A percentile compares a stretch with the other conserved stretches of the same genome.
Evolutionary conservation across 139 green algal species (phyloP).

Genomic region (Deuterostichococcus epilithicus): DNA sequence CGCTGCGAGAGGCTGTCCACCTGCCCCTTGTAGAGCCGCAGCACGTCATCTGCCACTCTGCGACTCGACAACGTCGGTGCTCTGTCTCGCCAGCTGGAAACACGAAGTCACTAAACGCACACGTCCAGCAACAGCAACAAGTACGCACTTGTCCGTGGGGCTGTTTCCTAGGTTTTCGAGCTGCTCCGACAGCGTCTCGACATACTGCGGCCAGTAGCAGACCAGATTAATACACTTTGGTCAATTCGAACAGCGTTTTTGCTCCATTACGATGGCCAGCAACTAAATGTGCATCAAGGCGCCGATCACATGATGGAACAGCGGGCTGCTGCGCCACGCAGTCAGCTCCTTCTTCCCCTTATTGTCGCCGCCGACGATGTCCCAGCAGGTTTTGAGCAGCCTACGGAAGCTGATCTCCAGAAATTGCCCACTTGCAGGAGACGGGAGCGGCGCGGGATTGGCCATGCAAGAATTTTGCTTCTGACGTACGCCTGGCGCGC

Average conservation of each 20-base stretch:
- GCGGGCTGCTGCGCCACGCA: background rate
- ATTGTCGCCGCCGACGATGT: background rate
- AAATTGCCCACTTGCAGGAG: background rate
- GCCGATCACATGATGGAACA: background rate
- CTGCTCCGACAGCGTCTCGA: background rate
- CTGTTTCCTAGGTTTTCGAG: background rate
- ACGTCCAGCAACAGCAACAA: too few species aligned
- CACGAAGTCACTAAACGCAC: background rate
- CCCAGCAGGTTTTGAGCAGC: background rate
- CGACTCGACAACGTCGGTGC: too few species aligned
- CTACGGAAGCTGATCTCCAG: background rate
- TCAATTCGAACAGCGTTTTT: too few species aligned
- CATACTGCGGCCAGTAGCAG: background rate
- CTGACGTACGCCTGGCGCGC: too few species aligned
- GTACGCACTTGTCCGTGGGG: background rate
- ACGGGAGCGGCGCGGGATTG: too few species aligned
- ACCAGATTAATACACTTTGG: too few species aligned
- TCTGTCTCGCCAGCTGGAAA: too few species aligned
- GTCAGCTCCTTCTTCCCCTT: background rate
- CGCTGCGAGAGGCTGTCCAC: background rate
- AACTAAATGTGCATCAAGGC: too few species aligned
- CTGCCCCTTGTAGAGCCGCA: background rate
- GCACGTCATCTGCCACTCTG: background rate
- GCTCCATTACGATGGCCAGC: too few species aligned
- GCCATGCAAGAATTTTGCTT: too few species aligned